Conservation (phyloP, 108 stramenopile species). For the Cyclotella sp. region DNA sequence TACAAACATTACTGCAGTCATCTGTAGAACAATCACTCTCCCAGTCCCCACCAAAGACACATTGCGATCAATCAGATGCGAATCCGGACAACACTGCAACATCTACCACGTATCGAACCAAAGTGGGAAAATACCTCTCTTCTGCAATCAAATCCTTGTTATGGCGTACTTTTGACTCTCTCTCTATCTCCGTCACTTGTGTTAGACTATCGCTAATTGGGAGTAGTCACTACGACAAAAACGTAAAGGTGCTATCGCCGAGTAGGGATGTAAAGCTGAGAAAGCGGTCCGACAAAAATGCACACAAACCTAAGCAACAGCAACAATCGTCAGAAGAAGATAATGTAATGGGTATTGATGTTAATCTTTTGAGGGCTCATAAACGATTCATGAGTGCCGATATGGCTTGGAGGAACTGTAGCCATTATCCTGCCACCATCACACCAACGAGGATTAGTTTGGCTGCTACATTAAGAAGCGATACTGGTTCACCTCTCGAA, state of each 20-base stretch:
- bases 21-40: background rate
- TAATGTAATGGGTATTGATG: background rate
- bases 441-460: background rate
- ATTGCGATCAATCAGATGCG: background rate
- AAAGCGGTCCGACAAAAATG: slow-evolving; percentile 3
- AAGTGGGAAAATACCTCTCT: slow-evolving; percentile 42
- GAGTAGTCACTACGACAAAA: slow-evolving; percentile 49
- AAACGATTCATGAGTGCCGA: slow-evolving; percentile 3
- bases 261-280: background rate
- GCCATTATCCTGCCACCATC: background rate
- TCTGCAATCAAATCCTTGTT: slow-evolving; percentile 39
- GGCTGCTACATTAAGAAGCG: background rate
- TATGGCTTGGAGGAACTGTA: background rate
- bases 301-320: background rate
- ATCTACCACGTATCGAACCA: slow-evolving; percentile 18
- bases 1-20: slow-evolving; percentile 26
- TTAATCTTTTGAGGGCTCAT: background rate
- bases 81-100: background rate
- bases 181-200: slow-evolving; percentile 37
- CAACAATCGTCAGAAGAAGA: background rate
- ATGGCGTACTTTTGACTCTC: slow-evolving; percentile 47
- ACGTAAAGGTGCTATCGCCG: slow-evolving; percentile 6
- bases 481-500: background rate
- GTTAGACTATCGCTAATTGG: slow-evolving; percentile 41
- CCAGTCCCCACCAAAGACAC: background rate